phyloP scores from a whole-genome alignment of 2,329 filamentous ascomycete species.

The Amauroascus verrucosus region DNA sequence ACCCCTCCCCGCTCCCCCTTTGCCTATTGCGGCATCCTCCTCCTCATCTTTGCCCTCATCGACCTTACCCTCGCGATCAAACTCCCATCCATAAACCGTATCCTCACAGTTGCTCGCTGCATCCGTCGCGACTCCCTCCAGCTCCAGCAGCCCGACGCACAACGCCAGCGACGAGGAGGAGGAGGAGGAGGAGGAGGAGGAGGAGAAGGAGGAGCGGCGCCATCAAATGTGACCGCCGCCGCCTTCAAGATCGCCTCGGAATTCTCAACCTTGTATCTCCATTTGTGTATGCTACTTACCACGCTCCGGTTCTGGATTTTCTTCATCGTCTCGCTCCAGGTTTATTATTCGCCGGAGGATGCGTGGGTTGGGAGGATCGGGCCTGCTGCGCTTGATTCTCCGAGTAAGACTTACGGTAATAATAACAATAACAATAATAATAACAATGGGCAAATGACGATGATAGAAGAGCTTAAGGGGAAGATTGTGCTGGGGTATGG shows the following conservation, averaged over 20 bases:
- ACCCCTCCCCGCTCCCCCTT: conserved; percentile 59
- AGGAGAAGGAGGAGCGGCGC: background rate
- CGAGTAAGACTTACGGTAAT: background rate
- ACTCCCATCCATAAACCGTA: conserved; percentile 54
- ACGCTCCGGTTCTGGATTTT: conserved; percentile 29
- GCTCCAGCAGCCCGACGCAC: background rate
- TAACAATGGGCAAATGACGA: conserved; percentile 11
- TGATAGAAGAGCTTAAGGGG: conserved; percentile 64
- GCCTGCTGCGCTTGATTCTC: background rate
- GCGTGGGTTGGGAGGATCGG: conserved; percentile 19
- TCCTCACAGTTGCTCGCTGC: conserved; percentile 45
- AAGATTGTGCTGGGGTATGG: conserved; percentile 73
- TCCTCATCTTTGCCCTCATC: conserved; percentile 53
- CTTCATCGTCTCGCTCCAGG: conserved; percentile 30
- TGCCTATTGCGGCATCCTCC: conserved; percentile 57
- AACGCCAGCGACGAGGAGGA: too few relatives aligned
- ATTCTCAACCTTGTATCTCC: conserved; percentile 28
- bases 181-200: too few relatives aligned
- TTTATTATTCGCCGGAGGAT: conserved; percentile 27
- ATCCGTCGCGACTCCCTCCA: conserved; percentile 23
- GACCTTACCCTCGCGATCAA: conserved; percentile 54
- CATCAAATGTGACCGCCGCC: background rate
- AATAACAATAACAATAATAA: background rate
- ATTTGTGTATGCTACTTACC: conserved; percentile 31
- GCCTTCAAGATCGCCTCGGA: conserved; percentile 13